Conservation (phyloP, 768 basidiomycete genomes). For the Trametes cingulata region DNA sequence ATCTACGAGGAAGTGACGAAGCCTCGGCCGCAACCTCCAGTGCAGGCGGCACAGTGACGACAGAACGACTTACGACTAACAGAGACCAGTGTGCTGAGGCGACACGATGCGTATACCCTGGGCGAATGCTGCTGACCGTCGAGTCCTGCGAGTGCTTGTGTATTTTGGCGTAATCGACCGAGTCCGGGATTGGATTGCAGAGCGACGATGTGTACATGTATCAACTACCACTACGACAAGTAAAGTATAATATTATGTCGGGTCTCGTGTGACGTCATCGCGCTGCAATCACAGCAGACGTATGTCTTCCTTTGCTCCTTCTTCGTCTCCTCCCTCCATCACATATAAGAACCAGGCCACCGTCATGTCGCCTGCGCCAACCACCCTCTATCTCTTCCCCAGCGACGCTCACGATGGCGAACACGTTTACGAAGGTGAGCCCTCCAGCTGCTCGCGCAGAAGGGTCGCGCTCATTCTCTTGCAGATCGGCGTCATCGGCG, state of each 20-base stretch:
- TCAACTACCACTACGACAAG: neutral
- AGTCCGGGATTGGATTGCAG: neutral
- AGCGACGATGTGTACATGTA: constrained; percentile 11
- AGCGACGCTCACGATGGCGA: neutral
- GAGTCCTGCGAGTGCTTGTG: neutral
- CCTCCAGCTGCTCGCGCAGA: neutral
- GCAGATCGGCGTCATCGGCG: constrained; percentile 26
- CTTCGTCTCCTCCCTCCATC: neutral
- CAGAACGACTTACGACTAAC: neutral
- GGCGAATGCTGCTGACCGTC: neutral
- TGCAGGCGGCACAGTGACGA: constrained; percentile 13
- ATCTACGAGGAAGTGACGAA: constrained; percentile 38
- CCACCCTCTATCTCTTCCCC: neutral
- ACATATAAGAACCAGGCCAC: neutral
- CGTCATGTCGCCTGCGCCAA: neutral
- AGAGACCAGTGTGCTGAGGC: neutral
- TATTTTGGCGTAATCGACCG: constrained; percentile 8
- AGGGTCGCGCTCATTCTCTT: neutral
- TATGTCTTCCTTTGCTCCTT: neutral
- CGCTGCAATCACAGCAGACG: neutral
- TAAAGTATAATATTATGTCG: constrained; percentile 12
- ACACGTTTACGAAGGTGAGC: constrained; percentile 9
- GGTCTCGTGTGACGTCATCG: constrained; percentile 4
- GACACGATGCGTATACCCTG: constrained; percentile 2
- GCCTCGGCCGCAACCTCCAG: constrained; percentile 13